Evolutionary conservation across 2,329 filamentous ascomycete genomes (phyloP), one percentile per base, ranked within the genome.

Genomic region (Cytospora paraplurivora): DNA sequence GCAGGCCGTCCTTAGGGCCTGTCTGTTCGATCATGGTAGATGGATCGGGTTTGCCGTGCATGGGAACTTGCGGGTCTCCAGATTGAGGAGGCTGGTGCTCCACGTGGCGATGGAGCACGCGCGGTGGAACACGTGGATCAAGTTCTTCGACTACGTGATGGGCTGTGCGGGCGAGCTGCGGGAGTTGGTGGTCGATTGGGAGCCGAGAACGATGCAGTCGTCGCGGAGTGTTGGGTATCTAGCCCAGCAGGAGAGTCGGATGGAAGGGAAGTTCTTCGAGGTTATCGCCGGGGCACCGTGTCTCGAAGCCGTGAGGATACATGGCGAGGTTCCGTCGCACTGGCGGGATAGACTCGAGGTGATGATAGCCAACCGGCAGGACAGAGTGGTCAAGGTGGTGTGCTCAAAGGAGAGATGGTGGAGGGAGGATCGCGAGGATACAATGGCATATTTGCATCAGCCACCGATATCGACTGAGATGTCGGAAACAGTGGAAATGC

Each of bases 91-190:
- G 58, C 68, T 74, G 7, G 68, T 64, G 51, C 61, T 74, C 0
- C 56, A 73, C 19, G 56, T 74, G 4, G 66, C 69, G 1, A 69
- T 69, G 33, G 72, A 73, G 47, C 64, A 73, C 33, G 67, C 73
- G 4, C 69, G 73, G 58, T 75, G 72, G 72, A 75, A 75, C 51
- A 61, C 64, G 2, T 75, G 73, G 73, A 54, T 75, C 7, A 64
- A 60, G 5, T 69, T 74, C 49, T 70, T 74, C n/a, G 61, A 59
- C 0, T 67, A 69, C 11, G 70, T 72, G 2, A 13, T 68, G 27
- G 41, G 41, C 15, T 67, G 64, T 1, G 54, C 69, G 2, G 35
- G 17, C 4, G 63, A 63, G 11, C 62, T 75, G n/a, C 34, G 57
- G 12, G 66, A 69, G 19, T 41, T 75, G 11, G 62, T 71, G 3